phyloP scores from a whole-genome alignment of 1,139 yeast genomes.

The Zygosaccharomyces sapae region DNA sequence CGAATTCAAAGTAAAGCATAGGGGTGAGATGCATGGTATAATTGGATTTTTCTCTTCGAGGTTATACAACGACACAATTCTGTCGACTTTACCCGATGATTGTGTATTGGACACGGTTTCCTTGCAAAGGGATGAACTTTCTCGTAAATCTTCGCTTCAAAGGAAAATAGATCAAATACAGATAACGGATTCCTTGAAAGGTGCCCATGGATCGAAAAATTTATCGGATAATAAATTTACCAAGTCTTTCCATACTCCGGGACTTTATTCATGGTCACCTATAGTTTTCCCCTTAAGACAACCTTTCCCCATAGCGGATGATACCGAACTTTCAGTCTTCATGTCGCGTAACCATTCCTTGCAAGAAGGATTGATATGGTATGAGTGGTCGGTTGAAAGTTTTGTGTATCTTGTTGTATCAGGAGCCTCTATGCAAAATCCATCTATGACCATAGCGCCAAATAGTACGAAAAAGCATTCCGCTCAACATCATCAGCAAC shows the following conservation, averaged over 20 bases:
- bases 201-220: conserved; percentile 3
- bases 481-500: neutral
- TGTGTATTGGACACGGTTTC: conserved; percentile 17
- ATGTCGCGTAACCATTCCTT: conserved; percentile 39
- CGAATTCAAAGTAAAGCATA: conserved; percentile 41
- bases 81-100: conserved; percentile 52
- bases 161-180: conserved; percentile 5
- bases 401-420: conserved; percentile 43
- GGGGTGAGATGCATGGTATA: conserved; percentile 63
- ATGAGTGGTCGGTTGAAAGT: conserved; percentile 65
- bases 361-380: conserved; percentile 51
- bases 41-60: conserved; percentile 70
- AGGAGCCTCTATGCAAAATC: conserved; percentile 13
- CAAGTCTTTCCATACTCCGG: conserved; percentile 47
- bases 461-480: neutral
- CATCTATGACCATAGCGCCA: conserved; percentile 1
- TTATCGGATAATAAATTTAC: conserved; percentile 15
- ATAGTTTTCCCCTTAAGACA: conserved; percentile 62
- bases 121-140: conserved; percentile 1
- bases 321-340: conserved; percentile 48
- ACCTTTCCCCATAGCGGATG: conserved; percentile 49
- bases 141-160: neutral
- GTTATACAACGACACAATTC: conserved; percentile 53
- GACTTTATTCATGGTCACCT: conserved; percentile 67
- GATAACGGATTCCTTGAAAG: neutral